These are phyloP conservation scores for Exsudoporus frostii DNA, from an alignment of 768 basidiomycete genomes.

Conservation along the genomic window DNA sequence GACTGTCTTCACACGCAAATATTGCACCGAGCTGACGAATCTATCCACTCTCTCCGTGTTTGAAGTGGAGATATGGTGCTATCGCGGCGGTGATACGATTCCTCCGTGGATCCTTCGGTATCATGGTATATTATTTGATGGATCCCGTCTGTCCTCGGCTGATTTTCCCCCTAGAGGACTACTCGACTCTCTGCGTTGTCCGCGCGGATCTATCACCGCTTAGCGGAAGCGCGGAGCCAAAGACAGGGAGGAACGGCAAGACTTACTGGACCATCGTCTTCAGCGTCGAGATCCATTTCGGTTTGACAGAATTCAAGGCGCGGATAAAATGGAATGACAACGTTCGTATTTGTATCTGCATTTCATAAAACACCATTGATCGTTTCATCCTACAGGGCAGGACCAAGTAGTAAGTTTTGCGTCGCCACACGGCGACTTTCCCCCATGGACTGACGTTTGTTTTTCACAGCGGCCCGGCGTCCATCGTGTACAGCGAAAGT, in stretches of 20 bases:
- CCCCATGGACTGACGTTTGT: neutral
- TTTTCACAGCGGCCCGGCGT: constrained; percentile 62
- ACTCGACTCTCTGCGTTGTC: constrained; percentile 75
- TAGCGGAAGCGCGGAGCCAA: constrained; percentile 67
- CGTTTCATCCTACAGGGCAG: constrained; percentile 46
- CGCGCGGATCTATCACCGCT: constrained; percentile 74
- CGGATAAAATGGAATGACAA: constrained; percentile 82
- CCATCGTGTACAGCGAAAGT: constrained; percentile 79
- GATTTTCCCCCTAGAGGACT: constrained; percentile 47
- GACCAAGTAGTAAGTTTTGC: constrained; percentile 62
- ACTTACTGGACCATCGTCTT: constrained; percentile 84
- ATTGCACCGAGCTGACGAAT: constrained; percentile 78
- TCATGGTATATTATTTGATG: constrained; percentile 29
- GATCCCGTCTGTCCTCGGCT: neutral
- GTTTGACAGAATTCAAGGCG: constrained; percentile 77
- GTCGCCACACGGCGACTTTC: neutral
- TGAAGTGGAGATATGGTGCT: constrained; percentile 85
- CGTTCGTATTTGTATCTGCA: constrained; percentile 37
- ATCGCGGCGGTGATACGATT: constrained; percentile 64
- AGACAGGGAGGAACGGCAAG: constrained; percentile 60
- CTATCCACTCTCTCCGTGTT: constrained; percentile 74
- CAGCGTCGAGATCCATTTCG: constrained; percentile 81
- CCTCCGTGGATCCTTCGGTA: constrained; percentile 74
- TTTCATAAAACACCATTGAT: neutral
- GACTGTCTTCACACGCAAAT: constrained; percentile 77